Evolutionary conservation across 768 basidiomycete species (phyloP).

Genomic region (Gyrodon lividus): DNA sequence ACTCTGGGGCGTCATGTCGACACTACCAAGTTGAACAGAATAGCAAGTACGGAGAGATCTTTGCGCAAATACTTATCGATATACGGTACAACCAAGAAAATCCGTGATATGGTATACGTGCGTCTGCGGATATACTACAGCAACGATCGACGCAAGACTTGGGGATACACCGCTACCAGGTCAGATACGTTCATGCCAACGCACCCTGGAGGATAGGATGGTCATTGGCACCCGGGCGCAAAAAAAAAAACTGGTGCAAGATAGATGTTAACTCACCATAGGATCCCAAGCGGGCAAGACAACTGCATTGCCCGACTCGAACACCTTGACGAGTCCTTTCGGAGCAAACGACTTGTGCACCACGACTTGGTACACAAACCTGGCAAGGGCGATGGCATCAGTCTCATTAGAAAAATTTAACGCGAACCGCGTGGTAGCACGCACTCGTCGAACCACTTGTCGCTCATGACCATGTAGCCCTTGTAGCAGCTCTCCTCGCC

Average conservation of each 20-base stretch:
- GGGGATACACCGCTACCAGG: neutral
- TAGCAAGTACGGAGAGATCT: too few relatives aligned
- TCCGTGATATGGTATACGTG: neutral
- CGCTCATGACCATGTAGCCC: conserved; percentile 91
- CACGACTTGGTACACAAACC: conserved; percentile 93
- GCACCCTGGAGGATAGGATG: conserved; percentile 3
- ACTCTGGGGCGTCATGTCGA: too few relatives aligned
- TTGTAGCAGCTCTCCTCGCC: conserved; percentile 73
- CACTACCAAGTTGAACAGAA: neutral
- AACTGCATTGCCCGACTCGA: conserved; percentile 60
- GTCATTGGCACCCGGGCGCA: neutral
- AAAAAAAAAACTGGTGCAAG: neutral
- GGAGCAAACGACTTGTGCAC: conserved; percentile 78
- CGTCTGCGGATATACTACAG: neutral
- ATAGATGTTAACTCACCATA: conserved; percentile 22
- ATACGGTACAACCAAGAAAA: too few relatives aligned
- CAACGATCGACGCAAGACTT: neutral
- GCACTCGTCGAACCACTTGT: conserved; percentile 88
- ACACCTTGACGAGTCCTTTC: conserved; percentile 78
- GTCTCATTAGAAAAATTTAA: neutral
- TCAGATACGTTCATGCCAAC: conserved; percentile 14
- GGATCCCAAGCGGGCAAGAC: conserved; percentile 87
- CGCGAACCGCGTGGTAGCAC: conserved; percentile 26
- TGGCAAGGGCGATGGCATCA: conserved; percentile 2
- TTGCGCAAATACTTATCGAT: neutral